Base-by-base conservation (phyloP, 352 stramenopile species). In the Globisporangium perplexum region DNA sequence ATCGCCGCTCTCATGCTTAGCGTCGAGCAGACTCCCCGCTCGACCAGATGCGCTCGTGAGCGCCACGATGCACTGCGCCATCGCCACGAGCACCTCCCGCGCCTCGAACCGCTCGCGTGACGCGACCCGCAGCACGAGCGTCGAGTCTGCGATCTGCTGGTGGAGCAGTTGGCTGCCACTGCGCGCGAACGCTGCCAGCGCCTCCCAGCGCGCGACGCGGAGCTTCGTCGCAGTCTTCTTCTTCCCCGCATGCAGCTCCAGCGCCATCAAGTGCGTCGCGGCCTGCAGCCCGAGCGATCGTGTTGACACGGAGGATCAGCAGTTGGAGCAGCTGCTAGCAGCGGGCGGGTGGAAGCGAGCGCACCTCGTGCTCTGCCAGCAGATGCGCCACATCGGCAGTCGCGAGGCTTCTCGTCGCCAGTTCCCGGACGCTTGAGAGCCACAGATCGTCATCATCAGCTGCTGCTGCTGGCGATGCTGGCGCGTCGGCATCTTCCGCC, bases 41-140 rank as follows among this genome's bases (percentile, higher is more conserved):
- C 20, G 39, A 24, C 7, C n/a, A 10, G 39, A 22, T 18, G 4
- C 39, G 12, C n/a, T 49, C 22, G 41, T 58, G 24, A 79, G 47
- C 42, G 63, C 23, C 18, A 72, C 39, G 20, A 79, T 36, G 48
- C 62, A 76, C 59, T 79, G 57, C 47, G 67, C 53, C 58, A 79
- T 72, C n/a, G 67, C 69, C 46, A 52, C 38, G 35, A 76, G 20
- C 22, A 76, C 61, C 22, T 70, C 65, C 47, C 41, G 71, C 12
- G 68, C 61, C 24, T 49, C 47, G 36, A 79, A 74, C 1, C 70
- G 64, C 50, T 79, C 70, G 12, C n/a, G 28, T 3, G 17, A 24
- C 6, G 45, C 42, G 17, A 53, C 39, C 5, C 30, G 42, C 1
- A 28, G 50, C 18, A 55, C 24, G 7, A 52, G 42, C 35, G 39